Conservation (phyloP, 192 early-diverging fungal genomes). For the Dispira parvispora region DNA sequence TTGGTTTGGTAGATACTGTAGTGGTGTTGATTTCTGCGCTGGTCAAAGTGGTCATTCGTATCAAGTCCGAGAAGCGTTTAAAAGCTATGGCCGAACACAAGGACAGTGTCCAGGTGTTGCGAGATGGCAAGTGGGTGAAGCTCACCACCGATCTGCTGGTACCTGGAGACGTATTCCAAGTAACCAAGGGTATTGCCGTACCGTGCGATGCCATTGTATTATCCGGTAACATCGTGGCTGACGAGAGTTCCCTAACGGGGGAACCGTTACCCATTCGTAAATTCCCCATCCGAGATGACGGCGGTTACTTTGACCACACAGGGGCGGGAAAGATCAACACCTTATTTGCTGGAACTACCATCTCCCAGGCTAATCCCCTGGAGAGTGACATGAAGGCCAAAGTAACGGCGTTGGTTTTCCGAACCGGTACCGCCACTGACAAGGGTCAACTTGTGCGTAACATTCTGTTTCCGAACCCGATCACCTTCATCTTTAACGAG, state of each 20-base stretch:
- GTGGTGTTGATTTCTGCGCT: slow-evolving; percentile 28
- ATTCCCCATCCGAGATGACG: slow-evolving; percentile 29
- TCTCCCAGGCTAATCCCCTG: slow-evolving; percentile 30
- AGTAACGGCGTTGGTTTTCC: slow-evolving; percentile 22
- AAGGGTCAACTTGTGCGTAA: slow-evolving; percentile 37
- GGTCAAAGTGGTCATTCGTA: slow-evolving; percentile 26
- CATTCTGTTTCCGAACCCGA: slow-evolving; percentile 36
- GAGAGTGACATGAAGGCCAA: slow-evolving; percentile 12
- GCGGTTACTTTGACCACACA: slow-evolving; percentile 14
- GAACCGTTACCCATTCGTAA: slow-evolving; percentile 49
- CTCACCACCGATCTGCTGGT: slow-evolving; percentile 22
- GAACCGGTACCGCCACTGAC: slow-evolving; percentile 28
- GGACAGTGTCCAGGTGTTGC: slow-evolving; percentile 23
- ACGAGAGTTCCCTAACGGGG: slow-evolving; percentile 42
- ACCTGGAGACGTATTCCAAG: slow-evolving; percentile 19
- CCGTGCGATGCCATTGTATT: slow-evolving; percentile 36
- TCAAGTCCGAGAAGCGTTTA: slow-evolving; percentile 25
- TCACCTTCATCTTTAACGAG: slow-evolving; percentile 44
- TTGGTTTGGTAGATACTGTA: slow-evolving; percentile 25
- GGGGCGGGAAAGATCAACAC: slow-evolving; percentile 15
- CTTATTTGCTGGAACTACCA: slow-evolving; percentile 35
- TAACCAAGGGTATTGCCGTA: slow-evolving; percentile 16
- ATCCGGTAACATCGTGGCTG: slow-evolving; percentile 35
- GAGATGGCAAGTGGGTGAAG: slow-evolving; percentile 25
- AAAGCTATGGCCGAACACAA: slow-evolving; percentile 28